Evolutionary conservation across 1,284 basidiomycete species (phyloP), one percentile per base, ranked within the genome.

Genomic region (Phlebopus sp.): DNA sequence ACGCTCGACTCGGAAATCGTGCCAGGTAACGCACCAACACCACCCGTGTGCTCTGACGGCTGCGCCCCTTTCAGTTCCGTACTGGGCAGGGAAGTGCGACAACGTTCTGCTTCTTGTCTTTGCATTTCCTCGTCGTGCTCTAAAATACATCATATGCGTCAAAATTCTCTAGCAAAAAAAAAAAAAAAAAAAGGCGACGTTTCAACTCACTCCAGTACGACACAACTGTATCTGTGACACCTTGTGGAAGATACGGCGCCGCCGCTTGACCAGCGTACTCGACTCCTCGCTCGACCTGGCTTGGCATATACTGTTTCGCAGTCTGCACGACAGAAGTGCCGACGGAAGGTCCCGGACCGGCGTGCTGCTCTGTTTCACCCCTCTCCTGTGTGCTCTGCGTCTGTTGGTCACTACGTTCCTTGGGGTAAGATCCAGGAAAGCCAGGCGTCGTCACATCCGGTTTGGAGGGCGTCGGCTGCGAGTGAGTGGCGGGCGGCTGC

Each of bases 1-100:
- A 64, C 63, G 2, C 59, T 63, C 7, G 64, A 64, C 40, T 64
- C 62, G 5, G 63, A 67, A 5, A 59, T 45, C 32, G 59, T 61
- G 23, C 62, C 62, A 0, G 66, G 66, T 13, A 64, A 52, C 3
- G 63, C 62, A 35, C 62, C 62, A 13, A 68, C 63, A 21, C 62
- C 62, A 1, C 49, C 48, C 0, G 44, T 56, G 34, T 37, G 64
- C 35, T 68, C 66, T 1, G 13, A 46, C 19, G 66, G 64, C 18
- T 47, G 59, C 35, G 63, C 63, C 2, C 66, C 62, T 23, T 37
- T 54, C 1, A 64, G 23, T 32, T 63, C 62, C 13, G 52, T 52
- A 40, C 66, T 68, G 7, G 62, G 62, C 39, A 63, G 37, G 9
- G 62, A 63, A 40, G 47, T 50, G 10, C 21, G 37, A n/a, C n/a